These are phyloP conservation scores for Penicillium concentricum DNA, from an alignment of 2,329 filamentous ascomycete species.

Conservation along the genomic window DNA sequence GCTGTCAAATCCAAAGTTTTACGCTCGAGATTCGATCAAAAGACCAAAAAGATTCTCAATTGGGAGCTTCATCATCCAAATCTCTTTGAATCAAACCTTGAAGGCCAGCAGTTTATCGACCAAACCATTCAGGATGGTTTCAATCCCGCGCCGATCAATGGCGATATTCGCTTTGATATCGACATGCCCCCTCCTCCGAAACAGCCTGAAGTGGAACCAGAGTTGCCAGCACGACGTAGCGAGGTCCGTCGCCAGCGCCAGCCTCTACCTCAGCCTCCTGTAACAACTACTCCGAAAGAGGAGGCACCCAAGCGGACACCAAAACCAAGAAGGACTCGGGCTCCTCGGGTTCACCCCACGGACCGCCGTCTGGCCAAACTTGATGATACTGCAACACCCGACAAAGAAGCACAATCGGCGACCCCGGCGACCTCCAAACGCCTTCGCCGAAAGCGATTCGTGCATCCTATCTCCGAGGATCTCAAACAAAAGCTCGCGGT, in stretches of 20 bases:
- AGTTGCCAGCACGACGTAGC: constrained; percentile 6
- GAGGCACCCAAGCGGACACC: background rate
- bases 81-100: constrained; percentile 25
- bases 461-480: constrained; percentile 25
- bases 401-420: constrained; percentile 5
- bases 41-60: constrained; percentile 33
- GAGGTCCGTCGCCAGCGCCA: background rate
- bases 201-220: background rate
- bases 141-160: constrained; percentile 31
- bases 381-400: constrained; percentile 17
- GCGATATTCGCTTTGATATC: constrained; percentile 34
- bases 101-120: constrained; percentile 37
- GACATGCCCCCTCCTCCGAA: constrained; percentile 15
- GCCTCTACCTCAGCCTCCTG: background rate
- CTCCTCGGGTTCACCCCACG: background rate
- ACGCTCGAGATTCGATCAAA: constrained; percentile 32
- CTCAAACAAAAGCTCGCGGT: constrained; percentile 39
- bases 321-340: background rate
- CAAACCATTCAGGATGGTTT: constrained; percentile 36
- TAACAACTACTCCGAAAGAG: background rate
- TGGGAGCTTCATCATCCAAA: constrained; percentile 39
- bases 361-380: constrained; percentile 31
- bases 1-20: constrained; percentile 12
- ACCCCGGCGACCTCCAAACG: constrained; percentile 18
- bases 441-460: constrained; percentile 24